These are phyloP conservation scores for Pestalotiopsis sp. DNA, from an alignment of 2,329 filamentous ascomycete genomes.

Conservation along the genomic window DNA sequence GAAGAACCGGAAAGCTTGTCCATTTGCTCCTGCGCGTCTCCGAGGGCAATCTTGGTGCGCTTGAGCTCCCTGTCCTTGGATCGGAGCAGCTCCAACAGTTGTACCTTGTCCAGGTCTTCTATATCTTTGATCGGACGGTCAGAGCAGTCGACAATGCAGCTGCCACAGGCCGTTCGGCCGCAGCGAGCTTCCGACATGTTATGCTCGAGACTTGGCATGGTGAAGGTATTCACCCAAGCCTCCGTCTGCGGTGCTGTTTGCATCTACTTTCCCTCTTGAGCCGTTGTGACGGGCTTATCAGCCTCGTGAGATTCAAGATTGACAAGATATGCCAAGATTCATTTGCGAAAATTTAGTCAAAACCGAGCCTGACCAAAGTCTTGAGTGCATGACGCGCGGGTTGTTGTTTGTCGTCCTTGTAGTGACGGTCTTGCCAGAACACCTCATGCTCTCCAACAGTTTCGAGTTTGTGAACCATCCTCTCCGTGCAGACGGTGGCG, in stretches of 20 bases:
- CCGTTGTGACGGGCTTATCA: not conserved
- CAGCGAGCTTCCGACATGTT: not conserved
- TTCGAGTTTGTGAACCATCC: not conserved
- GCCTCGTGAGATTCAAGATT: not conserved
- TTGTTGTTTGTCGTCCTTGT: not conserved
- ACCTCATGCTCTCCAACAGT: not conserved
- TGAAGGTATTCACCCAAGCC: not conserved
- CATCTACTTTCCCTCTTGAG: not conserved
- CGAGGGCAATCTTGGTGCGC: not conserved
- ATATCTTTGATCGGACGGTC: not conserved
- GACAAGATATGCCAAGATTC: not conserved
- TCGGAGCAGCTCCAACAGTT: not conserved
- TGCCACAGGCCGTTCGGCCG: not conserved
- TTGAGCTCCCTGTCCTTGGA: not conserved
- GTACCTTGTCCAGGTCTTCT: conserved; percentile 1
- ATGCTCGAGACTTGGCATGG: not conserved
- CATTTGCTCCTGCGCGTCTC: conserved; percentile 15
- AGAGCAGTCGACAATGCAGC: not conserved
- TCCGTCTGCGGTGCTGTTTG: not conserved
- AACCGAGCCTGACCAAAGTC: not conserved
- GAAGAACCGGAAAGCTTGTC: conserved; percentile 36
- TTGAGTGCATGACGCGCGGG: not conserved
- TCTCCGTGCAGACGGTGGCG: not conserved
- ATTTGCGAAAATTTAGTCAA: not conserved
- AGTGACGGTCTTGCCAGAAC: not conserved